phyloP scores from a whole-genome alignment of 495 filamentous ascomycete species.

The Clavariopsis aquatica region DNA sequence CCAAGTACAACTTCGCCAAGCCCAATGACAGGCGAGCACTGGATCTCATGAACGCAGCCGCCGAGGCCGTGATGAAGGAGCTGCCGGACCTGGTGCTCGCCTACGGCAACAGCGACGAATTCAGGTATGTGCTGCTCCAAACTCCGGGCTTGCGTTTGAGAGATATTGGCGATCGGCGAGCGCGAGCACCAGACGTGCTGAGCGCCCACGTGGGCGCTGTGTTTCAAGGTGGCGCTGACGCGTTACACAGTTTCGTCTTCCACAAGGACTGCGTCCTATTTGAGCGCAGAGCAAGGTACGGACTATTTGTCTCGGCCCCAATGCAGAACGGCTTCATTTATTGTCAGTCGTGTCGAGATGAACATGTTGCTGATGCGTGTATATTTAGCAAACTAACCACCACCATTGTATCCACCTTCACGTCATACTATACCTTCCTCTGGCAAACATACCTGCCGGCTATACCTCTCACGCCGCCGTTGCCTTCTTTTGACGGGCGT shows the following conservation, averaged over 20 bases:
- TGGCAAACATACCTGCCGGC: constrained; percentile 78
- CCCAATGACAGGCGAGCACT: constrained; percentile 88
- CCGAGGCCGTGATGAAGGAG: constrained; percentile 77
- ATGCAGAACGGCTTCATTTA: neutral
- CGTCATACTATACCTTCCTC: constrained; percentile 80
- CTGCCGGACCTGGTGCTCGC: constrained; percentile 81
- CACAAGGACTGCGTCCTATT: constrained; percentile 79
- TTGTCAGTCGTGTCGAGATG: neutral
- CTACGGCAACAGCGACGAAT: constrained; percentile 94
- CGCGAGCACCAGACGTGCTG: constrained; percentile 2
- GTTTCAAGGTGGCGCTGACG: constrained; percentile 25
- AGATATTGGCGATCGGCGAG: constrained; percentile 26
- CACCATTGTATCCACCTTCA: constrained; percentile 89
- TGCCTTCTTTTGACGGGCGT: constrained; percentile 89
- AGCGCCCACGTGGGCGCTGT: constrained; percentile 10
- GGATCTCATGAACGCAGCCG: constrained; percentile 92
- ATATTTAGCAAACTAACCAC: constrained; percentile 76
- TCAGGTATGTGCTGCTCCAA: constrained; percentile 58
- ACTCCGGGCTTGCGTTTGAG: constrained; percentile 3
- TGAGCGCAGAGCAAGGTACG: constrained; percentile 77
- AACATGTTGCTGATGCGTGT: neutral
- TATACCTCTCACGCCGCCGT: constrained; percentile 64
- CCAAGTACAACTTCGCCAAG: constrained; percentile 81
- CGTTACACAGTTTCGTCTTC: constrained; percentile 73
- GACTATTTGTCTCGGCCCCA: constrained; percentile 32